Base-by-base conservation (phyloP, 2,329 filamentous ascomycete genomes). In the Verticillium alfalfae region DNA sequence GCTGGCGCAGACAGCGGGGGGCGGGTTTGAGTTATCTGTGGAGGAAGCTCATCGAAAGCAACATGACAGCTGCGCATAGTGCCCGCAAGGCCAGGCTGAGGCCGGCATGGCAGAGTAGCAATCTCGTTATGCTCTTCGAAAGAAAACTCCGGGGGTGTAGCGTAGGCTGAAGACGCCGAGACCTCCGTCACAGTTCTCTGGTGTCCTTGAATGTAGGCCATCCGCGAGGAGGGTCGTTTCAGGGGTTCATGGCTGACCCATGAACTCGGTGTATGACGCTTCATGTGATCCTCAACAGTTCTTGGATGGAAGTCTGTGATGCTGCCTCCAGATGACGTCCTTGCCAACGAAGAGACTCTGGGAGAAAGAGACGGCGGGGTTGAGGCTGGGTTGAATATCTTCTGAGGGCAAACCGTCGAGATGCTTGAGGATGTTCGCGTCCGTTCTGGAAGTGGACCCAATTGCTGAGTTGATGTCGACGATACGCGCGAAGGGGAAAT, bases 241-340 rank as follows among this genome's bases (percentile, higher is more conserved):
- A 79, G 67, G 7, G 77, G 74, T 63, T 80, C 76, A 56, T 75
- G 69, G 52, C 69, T 72, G 22, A 79, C 68, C 60, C 71, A 72
- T 0, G 73, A 72, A 6, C 66, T 63, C 8, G 69, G 61, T 8
- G 64, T 60, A 13, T 59, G 58, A 3, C 58, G 58, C 34, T 59
- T 61, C 2, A 41, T 39, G 26, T 41, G 57, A 5, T 49, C 16
- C 5, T 22, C 22, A 7, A 36, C 34, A 4, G 57, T 15, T 9
- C 49, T 36, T 10, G 22, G 63, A 34, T 15, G 36, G 15, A 36
- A 13, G 31, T 18, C 59, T 6, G 37, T 34, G 7, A 34, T 31
- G 37, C 45, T 34, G 5, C 36, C 37, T 3, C 2, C 18, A 10
- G 18, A 13, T 16, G 37, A 34, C 12, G 55, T 18, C 34, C 31